Evolutionary conservation across 768 basidiomycete species (phyloP).

Genomic region (Coprinopsis sp.): DNA sequence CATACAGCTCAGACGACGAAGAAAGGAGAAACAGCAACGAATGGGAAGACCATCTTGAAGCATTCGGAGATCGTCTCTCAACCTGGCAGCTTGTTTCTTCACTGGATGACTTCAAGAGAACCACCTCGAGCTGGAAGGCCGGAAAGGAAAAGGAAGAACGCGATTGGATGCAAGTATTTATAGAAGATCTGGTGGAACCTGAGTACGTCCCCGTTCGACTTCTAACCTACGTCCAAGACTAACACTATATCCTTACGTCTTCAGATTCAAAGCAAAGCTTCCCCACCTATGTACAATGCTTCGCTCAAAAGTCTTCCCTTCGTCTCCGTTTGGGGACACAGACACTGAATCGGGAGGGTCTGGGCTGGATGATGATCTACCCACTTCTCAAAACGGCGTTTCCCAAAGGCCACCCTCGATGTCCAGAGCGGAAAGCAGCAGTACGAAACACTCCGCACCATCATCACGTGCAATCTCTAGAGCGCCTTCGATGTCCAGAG

Average conservation of each 20-base stretch:
- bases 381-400: too few relatives aligned
- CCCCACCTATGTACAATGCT: constrained; percentile 55
- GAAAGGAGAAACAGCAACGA: too few relatives aligned
- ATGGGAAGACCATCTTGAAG: constrained; percentile 55
- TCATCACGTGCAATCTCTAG: constrained; percentile 6
- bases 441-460: too few relatives aligned
- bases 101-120: constrained; percentile 20
- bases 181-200: constrained; percentile 59
- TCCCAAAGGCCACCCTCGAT: too few relatives aligned
- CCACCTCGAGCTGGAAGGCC: constrained; percentile 7
- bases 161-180: constrained; percentile 78
- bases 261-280: constrained; percentile 52
- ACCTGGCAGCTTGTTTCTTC: constrained; percentile 66
- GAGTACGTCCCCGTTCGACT: constrained; percentile 55
- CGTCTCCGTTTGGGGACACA: constrained; percentile 11
- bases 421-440: too few relatives aligned
- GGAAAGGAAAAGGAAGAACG: constrained; percentile 28
- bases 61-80: constrained; percentile 75
- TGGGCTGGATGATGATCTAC: too few relatives aligned
- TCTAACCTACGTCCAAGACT: too few relatives aligned
- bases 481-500: constrained; percentile 14
- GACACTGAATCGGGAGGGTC: too few relatives aligned
- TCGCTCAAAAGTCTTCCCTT: constrained; percentile 59
- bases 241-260: not conserved
- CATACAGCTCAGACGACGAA: constrained; percentile 16